Base-by-base conservation (phyloP, 2,329 filamentous ascomycete genomes). In the Lasiodiplodia hormozganensis region DNA sequence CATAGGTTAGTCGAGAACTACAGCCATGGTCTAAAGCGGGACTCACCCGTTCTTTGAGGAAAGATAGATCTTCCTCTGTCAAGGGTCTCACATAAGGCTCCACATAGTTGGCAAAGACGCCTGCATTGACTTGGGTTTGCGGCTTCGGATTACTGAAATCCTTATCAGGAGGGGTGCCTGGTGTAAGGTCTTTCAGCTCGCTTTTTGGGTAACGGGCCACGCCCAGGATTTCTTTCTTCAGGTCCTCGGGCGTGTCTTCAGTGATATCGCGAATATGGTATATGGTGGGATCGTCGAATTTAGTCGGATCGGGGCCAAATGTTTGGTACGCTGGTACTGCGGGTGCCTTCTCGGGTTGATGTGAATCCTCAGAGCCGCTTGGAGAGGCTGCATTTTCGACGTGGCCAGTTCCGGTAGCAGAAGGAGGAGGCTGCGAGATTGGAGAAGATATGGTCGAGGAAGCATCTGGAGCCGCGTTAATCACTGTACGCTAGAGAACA, bases 111-210 rank as follows among this genome's bases (percentile, higher is more conserved):
- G 92, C 90, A 79, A 99, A 99, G 1, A 95, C 97, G 68, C 89
- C 91, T 72, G 96, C 96, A 77, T 92, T 94, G 78, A 98, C 96
- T 82, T 99, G 96, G 74, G 95, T 97, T 23, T 90, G 90, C 5
- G 95, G 94, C 78, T 98, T 99, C 40, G 93, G 91, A 76, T 89
- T 97, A 77, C 93, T 97, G 76, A 97, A 98, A 82, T 99, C 96
- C 78, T 93, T 94, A 79, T 98, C 94, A 1, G 96, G 95, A 1
- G 94, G 92, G 49, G 92, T 90, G 58, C 96, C 96, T 12, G 95
- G 92, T 71, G 97, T 96, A 72, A 96, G 85, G 76, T 97, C 90
- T 69, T 89, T 86, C 10, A 99, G 85, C 75, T 97, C 92, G 71
- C 88, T 90, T 65, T 86, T 86, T 0, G 96, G 96, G 76, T 96